Evolutionary conservation across 202 grass and related monocot genomes (phyloP), one percentile per base, ranked within the genome.

Genomic region (Zizania palustris): DNA sequence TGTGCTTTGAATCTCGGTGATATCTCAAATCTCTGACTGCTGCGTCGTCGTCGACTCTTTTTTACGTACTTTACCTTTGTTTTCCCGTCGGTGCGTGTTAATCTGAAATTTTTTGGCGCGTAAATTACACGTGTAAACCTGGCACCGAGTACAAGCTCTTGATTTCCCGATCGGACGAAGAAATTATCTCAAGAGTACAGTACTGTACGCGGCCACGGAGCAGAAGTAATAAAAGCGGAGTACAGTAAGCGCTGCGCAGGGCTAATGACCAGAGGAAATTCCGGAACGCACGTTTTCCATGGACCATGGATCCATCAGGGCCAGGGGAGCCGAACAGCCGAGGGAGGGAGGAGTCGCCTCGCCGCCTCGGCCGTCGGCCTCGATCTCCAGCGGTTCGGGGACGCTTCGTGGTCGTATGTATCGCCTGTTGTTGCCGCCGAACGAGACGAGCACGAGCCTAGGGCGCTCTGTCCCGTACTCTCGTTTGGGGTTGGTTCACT

Each of bases 1-100:
- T 50, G 69, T 80, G 74, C 75, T 80, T 75, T 88, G 33, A 69
- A 88, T 78, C 69, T 75, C 28, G 67, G 5, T 15, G 58, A 63
- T 53, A 62, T 38, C 7, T 7, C 46, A 70, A 72, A 33, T 11
- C 10, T 11, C 59, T 15, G 6, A 67, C 72, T 67, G 51, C 51
- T 55, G 50, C n/a, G n/a, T 55, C 71, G 11, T 1, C 34, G 56
- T 42, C 69, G 80, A 79, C 69, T 55, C 21, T 3, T 2, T 60
- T 80, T 81, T 56, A 19, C 0, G 28, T 10, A 10, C 18, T 75
- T 80, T 45, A 16, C 10, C 65, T 82, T 77, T 72, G 12, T 33
- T 46, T 15, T 35, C 4, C 1, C 5, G 13, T 45, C 20, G 15
- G 28, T 22, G 28, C 7, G 51, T 20, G 51, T 55, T 55, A 19